Evolutionary conservation across 2,329 filamentous ascomycete species (phyloP).

Genomic region (Lecanicillium sp.): DNA sequence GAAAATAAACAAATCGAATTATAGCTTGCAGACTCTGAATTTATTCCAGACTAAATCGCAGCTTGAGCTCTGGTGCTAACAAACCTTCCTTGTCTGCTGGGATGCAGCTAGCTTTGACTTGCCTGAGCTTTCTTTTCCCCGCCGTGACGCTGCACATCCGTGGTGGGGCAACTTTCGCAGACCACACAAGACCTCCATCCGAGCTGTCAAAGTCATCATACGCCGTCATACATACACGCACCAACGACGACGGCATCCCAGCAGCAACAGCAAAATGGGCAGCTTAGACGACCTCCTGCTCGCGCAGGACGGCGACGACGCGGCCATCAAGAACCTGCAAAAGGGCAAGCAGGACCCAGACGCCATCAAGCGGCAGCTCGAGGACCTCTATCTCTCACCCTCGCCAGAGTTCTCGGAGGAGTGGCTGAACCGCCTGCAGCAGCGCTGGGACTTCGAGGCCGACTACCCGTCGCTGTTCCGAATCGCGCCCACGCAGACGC

Average conservation of each 20-base stretch:
- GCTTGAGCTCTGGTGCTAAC: no score
- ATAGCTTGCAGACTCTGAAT: no score
- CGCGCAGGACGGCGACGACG: constrained; percentile 20
- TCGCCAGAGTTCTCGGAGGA: constrained; percentile 71
- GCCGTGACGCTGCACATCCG: neutral
- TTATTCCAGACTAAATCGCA: no score
- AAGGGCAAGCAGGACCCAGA: constrained; percentile 40
- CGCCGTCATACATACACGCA: no score
- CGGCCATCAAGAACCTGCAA: constrained; percentile 10
- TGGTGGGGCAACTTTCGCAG: constrained; percentile 20
- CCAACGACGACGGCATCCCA: no score
- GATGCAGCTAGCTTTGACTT: no score
- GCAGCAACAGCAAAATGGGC: constrained; percentile 21
- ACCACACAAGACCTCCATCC: constrained; percentile 17
- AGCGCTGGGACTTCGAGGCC: constrained; percentile 76
- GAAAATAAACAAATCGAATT: no score
- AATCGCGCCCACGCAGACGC: constrained; percentile 83
- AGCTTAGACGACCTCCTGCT: constrained; percentile 31
- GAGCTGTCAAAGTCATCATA: neutral
- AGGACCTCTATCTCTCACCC: constrained; percentile 72
- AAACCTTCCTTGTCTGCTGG: no score
- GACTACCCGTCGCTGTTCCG: constrained; percentile 82
- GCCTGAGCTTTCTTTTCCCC: no score
- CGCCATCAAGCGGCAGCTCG: constrained; percentile 64
- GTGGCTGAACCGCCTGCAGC: constrained; percentile 87